Conservation (phyloP, 2,329 filamentous ascomycete species). For the Pestalotiopsis fici region DNA sequence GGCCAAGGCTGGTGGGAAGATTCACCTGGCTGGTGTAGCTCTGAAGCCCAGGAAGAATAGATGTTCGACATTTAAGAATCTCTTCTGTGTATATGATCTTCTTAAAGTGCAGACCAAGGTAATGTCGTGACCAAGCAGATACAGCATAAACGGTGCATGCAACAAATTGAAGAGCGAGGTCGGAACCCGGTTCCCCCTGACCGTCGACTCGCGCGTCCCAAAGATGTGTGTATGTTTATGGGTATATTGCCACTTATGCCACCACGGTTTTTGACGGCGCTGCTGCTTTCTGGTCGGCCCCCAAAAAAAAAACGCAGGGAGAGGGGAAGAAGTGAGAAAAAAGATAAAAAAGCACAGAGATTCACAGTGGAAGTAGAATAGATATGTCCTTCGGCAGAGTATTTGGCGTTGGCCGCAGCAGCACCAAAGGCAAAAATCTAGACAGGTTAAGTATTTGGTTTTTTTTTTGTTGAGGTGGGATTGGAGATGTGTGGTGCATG, state of each 20-base stretch:
- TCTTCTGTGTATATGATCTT: background rate
- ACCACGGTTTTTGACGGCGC: background rate
- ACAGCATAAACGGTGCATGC: background rate
- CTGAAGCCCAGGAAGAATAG: background rate
- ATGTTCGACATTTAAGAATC: background rate
- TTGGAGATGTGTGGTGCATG: background rate
- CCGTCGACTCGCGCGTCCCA: background rate
- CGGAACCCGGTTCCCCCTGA: background rate
- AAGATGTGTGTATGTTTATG: background rate
- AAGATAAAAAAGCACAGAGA: too few species aligned
- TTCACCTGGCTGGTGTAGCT: background rate
- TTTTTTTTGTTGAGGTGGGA: too few species aligned
- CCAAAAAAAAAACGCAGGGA: too few species aligned
- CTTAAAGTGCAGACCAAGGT: background rate
- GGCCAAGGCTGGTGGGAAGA: background rate
- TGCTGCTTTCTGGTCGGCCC: background rate
- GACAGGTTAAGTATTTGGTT: too few species aligned
- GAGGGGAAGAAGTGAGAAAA: too few species aligned
- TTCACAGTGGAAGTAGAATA: too few species aligned
- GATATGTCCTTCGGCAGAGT: too few species aligned
- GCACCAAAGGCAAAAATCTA: too few species aligned
- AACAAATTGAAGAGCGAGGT: background rate
- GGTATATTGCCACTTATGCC: background rate
- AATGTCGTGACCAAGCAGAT: background rate
- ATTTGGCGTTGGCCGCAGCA: too few species aligned